Evolutionary conservation across 108 stramenopile genomes (phyloP).

Genomic region (Nitzschia sp.): DNA sequence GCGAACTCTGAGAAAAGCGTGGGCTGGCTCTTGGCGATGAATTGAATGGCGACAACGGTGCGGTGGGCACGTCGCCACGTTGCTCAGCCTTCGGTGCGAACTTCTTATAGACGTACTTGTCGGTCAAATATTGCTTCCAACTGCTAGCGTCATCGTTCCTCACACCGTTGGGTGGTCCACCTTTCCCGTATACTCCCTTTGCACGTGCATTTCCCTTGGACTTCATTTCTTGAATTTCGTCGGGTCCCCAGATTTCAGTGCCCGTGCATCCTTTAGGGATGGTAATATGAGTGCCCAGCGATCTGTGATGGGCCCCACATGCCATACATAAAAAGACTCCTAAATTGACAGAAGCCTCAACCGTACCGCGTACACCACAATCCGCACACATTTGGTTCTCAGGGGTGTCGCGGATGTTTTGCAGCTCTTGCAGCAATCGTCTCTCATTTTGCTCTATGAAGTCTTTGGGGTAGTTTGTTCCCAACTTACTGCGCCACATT

Average conservation of each 20-base stretch:
- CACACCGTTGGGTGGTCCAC: neutral
- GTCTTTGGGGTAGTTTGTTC: slow-evolving; percentile 30
- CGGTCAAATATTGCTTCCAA: slow-evolving; percentile 31
- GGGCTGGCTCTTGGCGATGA: too few relatives aligned
- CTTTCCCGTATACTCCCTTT: slow-evolving; percentile 11
- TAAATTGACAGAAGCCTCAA: slow-evolving; percentile 54
- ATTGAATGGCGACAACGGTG: neutral
- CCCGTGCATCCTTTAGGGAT: slow-evolving; percentile 54
- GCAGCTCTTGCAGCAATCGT: slow-evolving; percentile 4
- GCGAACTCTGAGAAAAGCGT: neutral
- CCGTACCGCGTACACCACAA: slow-evolving; percentile 23
- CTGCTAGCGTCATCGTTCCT: slow-evolving; percentile 15
- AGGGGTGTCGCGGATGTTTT: slow-evolving; percentile 26
- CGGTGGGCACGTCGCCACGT: neutral
- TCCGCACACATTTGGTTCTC: slow-evolving; percentile 43
- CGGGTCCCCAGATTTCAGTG: slow-evolving; percentile 31
- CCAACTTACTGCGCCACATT: slow-evolving; percentile 44
- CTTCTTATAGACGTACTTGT: slow-evolving; percentile 38
- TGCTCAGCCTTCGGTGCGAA: neutral
- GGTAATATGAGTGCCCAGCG: slow-evolving; percentile 74
- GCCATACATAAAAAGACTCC: slow-evolving; percentile 71
- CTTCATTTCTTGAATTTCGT: slow-evolving; percentile 39
- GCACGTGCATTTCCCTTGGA: slow-evolving; percentile 30
- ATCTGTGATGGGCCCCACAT: slow-evolving; percentile 79
- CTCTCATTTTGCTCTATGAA: slow-evolving; percentile 26